A percentile compares a stretch with the other conserved stretches of the same genome.
These are phyloP conservation scores for Pontederia crassipes DNA, from an alignment of 176 grass and related monocot species.

Conservation along the genomic window DNA sequence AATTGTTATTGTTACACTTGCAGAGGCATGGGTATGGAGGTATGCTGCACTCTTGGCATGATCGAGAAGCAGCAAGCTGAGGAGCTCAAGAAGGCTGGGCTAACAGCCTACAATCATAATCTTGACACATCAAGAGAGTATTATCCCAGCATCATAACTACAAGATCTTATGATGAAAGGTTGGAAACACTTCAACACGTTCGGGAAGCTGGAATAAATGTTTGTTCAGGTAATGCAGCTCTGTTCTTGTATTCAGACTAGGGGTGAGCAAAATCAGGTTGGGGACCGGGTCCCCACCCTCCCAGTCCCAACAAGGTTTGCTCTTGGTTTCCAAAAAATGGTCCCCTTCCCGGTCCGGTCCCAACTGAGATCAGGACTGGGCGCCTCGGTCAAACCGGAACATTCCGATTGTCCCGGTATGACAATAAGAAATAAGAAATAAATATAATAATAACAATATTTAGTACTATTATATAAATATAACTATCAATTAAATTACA, in stretches of 20 bases:
- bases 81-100: slow-evolving; percentile 90
- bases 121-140: slow-evolving; percentile 99
- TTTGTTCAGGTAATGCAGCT: slow-evolving; percentile 62
- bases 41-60: slow-evolving; percentile 98
- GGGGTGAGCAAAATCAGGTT: too few relatives aligned
- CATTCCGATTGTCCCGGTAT: too few relatives aligned
- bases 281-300: too few relatives aligned
- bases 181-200: slow-evolving; percentile 79
- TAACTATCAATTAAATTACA: too few relatives aligned
- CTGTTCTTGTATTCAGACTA: background rate
- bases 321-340: too few relatives aligned
- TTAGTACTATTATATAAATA: too few relatives aligned
- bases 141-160: slow-evolving; percentile 96
- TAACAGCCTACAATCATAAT: slow-evolving; percentile 99
- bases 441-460: too few relatives aligned
- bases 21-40: slow-evolving; percentile 97
- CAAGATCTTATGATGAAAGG: slow-evolving; percentile 92
- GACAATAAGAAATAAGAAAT: too few relatives aligned
- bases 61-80: slow-evolving; percentile 94
- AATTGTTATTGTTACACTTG: background rate
- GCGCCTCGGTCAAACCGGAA: too few relatives aligned
- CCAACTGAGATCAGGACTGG: too few relatives aligned
- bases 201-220: slow-evolving; percentile 84
- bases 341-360: too few relatives aligned
- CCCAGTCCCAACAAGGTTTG: too few relatives aligned